Conservation (phyloP, 2,329 filamentous ascomycete genomes). For the Trichoderma brevicompactum region DNA sequence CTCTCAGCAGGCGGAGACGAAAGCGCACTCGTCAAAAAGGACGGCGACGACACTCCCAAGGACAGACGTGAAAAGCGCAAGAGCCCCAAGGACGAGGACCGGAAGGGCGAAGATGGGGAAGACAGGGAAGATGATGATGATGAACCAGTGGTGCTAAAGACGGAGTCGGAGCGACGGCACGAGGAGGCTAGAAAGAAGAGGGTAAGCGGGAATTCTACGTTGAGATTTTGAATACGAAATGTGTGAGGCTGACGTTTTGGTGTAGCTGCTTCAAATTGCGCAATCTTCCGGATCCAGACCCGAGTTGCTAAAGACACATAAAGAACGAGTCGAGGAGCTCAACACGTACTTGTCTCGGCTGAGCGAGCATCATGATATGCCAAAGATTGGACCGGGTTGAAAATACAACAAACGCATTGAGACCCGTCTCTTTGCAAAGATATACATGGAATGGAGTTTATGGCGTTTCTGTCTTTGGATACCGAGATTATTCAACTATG, state of each 20-base stretch:
- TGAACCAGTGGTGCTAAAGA: slow-evolving; percentile 61
- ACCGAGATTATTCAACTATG: background rate
- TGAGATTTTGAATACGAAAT: background rate
- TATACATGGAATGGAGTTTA: slow-evolving; percentile 34
- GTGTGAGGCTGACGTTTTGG: slow-evolving; percentile 4
- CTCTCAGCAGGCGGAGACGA: slow-evolving; percentile 43
- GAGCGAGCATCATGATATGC: slow-evolving; percentile 98
- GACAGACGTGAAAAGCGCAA: slow-evolving; percentile 38
- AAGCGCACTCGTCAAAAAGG: slow-evolving; percentile 25
- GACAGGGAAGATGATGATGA: slow-evolving; percentile 39
- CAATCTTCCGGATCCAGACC: slow-evolving; percentile 61
- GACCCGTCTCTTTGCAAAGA: background rate
- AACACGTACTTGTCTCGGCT: slow-evolving; percentile 91
- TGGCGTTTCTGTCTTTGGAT: slow-evolving; percentile 34
- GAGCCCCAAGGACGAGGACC: background rate
- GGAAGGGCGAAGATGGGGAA: slow-evolving; percentile 37
- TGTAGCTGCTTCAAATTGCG: slow-evolving; percentile 77
- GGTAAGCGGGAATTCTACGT: slow-evolving; percentile 52
- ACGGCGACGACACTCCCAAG: slow-evolving; percentile 36
- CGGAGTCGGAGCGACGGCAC: slow-evolving; percentile 79
- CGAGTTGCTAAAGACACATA: slow-evolving; percentile 93
- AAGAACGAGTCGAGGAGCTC: slow-evolving; percentile 92
- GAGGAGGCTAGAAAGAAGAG: slow-evolving; percentile 82
- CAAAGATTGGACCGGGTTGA: slow-evolving; percentile 65
- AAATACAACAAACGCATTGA: slow-evolving; percentile 17